Conservation (phyloP, 2,329 filamentous ascomycete genomes). For the Akanthomyces lecanii region DNA sequence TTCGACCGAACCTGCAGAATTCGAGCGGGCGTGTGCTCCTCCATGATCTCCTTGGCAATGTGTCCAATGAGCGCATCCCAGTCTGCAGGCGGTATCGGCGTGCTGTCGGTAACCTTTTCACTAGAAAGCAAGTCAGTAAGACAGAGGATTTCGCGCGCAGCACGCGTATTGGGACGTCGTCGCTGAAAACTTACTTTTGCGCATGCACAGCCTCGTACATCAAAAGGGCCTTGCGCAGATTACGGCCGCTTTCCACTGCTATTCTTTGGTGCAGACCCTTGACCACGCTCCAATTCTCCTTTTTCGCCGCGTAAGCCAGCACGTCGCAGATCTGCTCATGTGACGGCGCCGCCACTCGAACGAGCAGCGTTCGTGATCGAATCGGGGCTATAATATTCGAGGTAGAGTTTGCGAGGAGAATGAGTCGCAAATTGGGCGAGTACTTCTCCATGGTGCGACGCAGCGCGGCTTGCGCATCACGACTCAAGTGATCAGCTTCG, state of each 20-base stretch:
- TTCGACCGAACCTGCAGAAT: conserved; percentile 87
- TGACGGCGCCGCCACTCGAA: conserved; percentile 85
- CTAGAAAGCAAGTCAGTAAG: conserved; percentile 46
- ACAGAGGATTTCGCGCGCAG: neutral
- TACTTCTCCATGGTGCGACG: conserved; percentile 99
- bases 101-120: conserved; percentile 83
- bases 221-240: conserved; percentile 80
- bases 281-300: conserved; percentile 77
- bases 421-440: conserved; percentile 87
- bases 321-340: conserved; percentile 80
- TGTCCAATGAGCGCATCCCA: conserved; percentile 91
- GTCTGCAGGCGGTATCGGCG: conserved; percentile 87
- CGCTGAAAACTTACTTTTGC: conserved; percentile 67
- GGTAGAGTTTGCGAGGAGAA: conserved; percentile 90
- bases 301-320: conserved; percentile 65
- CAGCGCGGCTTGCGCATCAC: conserved; percentile 92
- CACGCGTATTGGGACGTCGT: neutral
- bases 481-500: conserved; percentile 88
- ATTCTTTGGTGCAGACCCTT: conserved; percentile 77
- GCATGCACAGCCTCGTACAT: conserved; percentile 98
- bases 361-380: conserved; percentile 81
- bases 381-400: conserved; percentile 99
- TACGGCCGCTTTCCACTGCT: conserved; percentile 84
- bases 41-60: conserved; percentile 89
- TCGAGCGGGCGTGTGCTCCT: conserved; percentile 83